These are phyloP conservation scores for Tetrahymena thermophila DNA, from an alignment of 73 alveolate genomes.

Conservation along the genomic window DNA sequence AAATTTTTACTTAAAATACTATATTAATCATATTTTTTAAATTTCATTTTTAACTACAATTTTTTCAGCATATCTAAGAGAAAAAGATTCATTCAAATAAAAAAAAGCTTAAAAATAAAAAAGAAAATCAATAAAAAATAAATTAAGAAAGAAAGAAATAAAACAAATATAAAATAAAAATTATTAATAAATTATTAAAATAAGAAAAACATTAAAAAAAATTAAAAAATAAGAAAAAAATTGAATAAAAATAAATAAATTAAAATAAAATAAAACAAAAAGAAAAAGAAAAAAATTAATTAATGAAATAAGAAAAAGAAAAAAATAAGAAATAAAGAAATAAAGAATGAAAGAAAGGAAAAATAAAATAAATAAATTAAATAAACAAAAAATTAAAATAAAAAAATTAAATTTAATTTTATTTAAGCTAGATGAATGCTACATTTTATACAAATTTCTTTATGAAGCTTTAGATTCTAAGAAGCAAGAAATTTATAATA, in stretches of 20 bases:
- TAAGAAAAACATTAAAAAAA: not conserved
- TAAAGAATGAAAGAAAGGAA: not conserved
- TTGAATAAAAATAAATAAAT: not conserved
- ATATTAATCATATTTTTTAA: not conserved
- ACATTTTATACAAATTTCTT: not conserved
- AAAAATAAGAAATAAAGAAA: not conserved
- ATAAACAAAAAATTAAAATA: not conserved
- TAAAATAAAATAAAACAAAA: not conserved
- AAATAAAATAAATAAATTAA: not conserved
- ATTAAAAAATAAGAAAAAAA: not conserved
- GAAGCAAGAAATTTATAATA: no score
- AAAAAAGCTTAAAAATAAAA: not conserved
- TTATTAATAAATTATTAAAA: not conserved
- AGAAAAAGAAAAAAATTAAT: not conserved
- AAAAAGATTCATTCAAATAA: not conserved
- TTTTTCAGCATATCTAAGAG: not conserved
- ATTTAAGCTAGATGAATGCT: not conserved
- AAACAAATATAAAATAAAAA: not conserved
- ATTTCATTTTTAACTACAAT: not conserved
- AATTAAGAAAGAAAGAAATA: no score
- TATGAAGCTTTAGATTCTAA: no score
- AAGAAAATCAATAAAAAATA: not conserved
- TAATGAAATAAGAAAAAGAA: not conserved
- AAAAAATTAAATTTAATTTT: not conserved
- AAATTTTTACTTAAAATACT: not conserved